A percentile compares a stretch with the other conserved stretches of the same genome.
Evolutionary conservation across 108 stramenopile genomes (phyloP).

Genomic region (Pseudonitzschia multistriata): DNA sequence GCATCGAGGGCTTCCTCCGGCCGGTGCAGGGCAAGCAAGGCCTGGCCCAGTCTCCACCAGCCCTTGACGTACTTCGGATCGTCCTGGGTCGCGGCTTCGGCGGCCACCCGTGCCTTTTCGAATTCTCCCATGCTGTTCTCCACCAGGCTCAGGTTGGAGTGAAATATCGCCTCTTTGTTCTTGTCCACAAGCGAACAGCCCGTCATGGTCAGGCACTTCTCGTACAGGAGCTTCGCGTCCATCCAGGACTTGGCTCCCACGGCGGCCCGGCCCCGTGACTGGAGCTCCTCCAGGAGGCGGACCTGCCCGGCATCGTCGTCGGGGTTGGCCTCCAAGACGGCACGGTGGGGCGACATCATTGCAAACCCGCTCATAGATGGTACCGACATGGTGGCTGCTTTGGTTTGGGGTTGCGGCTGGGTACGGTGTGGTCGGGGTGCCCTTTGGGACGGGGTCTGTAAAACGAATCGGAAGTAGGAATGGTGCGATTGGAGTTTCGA

Average conservation of each 20-base stretch:
- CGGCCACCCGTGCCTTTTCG: slow-evolving; percentile 50
- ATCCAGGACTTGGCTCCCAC: slow-evolving; percentile 61
- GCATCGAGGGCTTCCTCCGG: slow-evolving; percentile 53
- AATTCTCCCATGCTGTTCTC: slow-evolving; percentile 60
- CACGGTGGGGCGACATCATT: slow-evolving; percentile 47
- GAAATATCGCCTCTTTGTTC: slow-evolving; percentile 45
- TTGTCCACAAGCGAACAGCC: slow-evolving; percentile 21
- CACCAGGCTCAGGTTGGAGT: slow-evolving; percentile 69
- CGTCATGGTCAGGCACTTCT: slow-evolving; percentile 56
- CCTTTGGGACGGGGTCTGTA: too few species aligned
- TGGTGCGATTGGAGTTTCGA: not conserved
- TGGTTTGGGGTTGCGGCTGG: too few species aligned
- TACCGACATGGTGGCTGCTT: not conserved
- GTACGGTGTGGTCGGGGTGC: not conserved
- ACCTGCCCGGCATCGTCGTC: slow-evolving; percentile 43
- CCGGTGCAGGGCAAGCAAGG: slow-evolving; percentile 45
- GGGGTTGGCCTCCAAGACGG: slow-evolving; percentile 67
- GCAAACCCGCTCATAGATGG: slow-evolving; percentile 12
- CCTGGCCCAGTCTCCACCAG: slow-evolving; percentile 79
- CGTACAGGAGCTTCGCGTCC: slow-evolving; percentile 71
- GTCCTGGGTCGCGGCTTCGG: slow-evolving; percentile 40
- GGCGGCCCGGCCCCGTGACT: slow-evolving; percentile 63
- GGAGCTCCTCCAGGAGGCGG: slow-evolving; percentile 74
- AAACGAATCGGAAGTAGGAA: too few species aligned
- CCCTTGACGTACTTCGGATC: slow-evolving; percentile 78